Evolutionary conservation across 352 stramenopile species (phyloP), one percentile per base, ranked within the genome.

Genomic region (Blastocystis sp.): DNA sequence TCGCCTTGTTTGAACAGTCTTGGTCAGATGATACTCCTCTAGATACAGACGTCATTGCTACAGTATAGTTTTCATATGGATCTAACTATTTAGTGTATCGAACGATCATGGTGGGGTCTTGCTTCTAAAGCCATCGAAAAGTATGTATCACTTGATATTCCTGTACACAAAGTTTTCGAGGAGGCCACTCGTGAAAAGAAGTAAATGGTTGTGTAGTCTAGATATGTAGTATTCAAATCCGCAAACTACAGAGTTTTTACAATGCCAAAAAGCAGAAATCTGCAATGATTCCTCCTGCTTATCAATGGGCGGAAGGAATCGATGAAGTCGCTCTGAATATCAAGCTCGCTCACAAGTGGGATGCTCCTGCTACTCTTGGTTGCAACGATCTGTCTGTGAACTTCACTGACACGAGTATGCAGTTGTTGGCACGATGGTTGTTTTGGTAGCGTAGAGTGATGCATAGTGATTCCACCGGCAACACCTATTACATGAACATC

Each of bases 331-430:
- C 26, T 47, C 34, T 88, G 6, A 88, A 88, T 43, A 66, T 88
- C 76, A 88, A 88, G 26, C 24, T 88, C 4, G 76, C 76, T n/a
- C 76, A 88, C 43, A 88, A 88, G 76, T 88, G 76, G 76, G 76
- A 88, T 39, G 64, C 76, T 88, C 76, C 76, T 11, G 76, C 76
- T 13, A 88, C 76, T 24, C 43, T 88, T 4, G 76, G 54, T 1
- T 88, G 76, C 53, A 43, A 73, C 53, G 59, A 76, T 39, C 45
- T 76, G 18, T n/a, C 73, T 6, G 16, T 88, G 39, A 88, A 73
- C 43, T 70, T 88, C 53, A 73, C 59, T 5, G 76, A 64, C n/a
- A 88, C 26, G 11, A 79, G n/a, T 75, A n/a, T 88, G 18, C 0
- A 47, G 45, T 56, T 88, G 9, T 26, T 59, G 9, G 64, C 76